Base-by-base conservation (phyloP, 2,329 filamentous ascomycete species). In the Fusarium ambrosium region DNA sequence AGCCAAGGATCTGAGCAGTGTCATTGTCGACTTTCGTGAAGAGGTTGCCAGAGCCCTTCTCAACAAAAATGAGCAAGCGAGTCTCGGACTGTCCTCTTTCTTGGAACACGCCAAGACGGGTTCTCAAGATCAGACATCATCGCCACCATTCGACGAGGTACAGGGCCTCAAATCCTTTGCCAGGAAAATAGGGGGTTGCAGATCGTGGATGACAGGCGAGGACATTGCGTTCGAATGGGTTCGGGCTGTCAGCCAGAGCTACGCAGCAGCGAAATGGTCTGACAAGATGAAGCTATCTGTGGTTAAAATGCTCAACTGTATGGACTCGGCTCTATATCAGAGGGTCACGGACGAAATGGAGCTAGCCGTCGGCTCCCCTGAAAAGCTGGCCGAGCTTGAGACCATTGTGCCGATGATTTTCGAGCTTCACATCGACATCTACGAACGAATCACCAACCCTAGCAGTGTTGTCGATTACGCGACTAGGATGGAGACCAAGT, bases 221-320 rank as follows among this genome's bases (percentile, higher is more conserved):
- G 91, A 93, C 66, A 83, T 91, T 11, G 85, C 87, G 4, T 91
- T 89, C 70, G 89, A 89, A 74, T 93, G 90, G 87, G 79, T 91
- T 4, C 84, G 84, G 62, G 79, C 83, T 20, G 80, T 92, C 27
- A 84, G 87, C 43, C 80, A 80, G 34, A 89, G 86, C 45, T 92
- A 92, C 71, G 80, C 85, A 0, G 81, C 81, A n/a, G 85, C 81
- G 5, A 87, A 89, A 71, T 92, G 91, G 91, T 85, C 89, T 2
- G 89, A 90, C 24, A 79, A 82, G 10, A 85, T 91, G 82, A 92
- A 92, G 79, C 83, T 84, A 13, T 84, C 86, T 0, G 87, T 91
- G 16, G 87, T 91, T 2, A 88, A 91, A 62, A 84, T 92, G 70
- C 85, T 90, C 34, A 89, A 86, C 69, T 84, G 84, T 8, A 80